Percentiles rank a stretch among this genome's conserved stretches.
These are phyloP conservation scores for Podospora pseudocomata DNA, from an alignment of 495 filamentous ascomycete species.

Conservation along the genomic window DNA sequence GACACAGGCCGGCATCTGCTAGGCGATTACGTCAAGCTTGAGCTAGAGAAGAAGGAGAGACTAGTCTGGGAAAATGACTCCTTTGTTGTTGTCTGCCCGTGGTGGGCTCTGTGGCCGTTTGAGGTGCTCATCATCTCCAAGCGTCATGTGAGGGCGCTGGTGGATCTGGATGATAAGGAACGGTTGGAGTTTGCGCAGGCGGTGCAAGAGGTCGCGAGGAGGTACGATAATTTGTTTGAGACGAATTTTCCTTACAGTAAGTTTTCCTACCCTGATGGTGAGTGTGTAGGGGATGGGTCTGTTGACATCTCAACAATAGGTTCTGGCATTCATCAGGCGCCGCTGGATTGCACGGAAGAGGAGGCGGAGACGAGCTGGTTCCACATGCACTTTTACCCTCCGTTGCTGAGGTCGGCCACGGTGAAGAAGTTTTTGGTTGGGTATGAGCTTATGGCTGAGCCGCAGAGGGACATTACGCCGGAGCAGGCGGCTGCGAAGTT, in stretches of 20 bases:
- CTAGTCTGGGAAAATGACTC: conserved; percentile 79
- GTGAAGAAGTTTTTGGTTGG: conserved; percentile 96
- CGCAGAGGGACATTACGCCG: conserved; percentile 94
- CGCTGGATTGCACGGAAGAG: conserved; percentile 76
- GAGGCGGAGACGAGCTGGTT: conserved; percentile 84
- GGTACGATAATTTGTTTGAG: conserved; percentile 97
- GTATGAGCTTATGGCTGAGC: conserved; percentile 93
- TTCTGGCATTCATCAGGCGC: conserved; percentile 90
- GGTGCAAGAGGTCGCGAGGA: conserved; percentile 77
- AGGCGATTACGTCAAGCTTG: conserved; percentile 80
- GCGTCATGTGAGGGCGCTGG: conserved; percentile 71
- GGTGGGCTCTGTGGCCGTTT: conserved; percentile 98
- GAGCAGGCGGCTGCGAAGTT: conserved; percentile 86
- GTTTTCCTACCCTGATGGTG: conserved; percentile 10
- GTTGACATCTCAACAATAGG: conserved; percentile 30
- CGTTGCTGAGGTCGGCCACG: conserved; percentile 84
- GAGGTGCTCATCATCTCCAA: conserved; percentile 89
- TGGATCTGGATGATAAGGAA: conserved; percentile 71
- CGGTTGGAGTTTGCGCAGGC: conserved; percentile 70
- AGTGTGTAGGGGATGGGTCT: neutral
- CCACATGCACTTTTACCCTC: conserved; percentile 97
- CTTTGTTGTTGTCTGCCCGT: conserved; percentile 85
- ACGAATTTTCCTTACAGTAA: conserved; percentile 91
- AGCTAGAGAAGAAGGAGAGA: conserved; percentile 75
- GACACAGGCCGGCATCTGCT: conserved; percentile 75